A percentile compares a stretch with the other conserved stretches of the same genome.
Conservation (phyloP, 2,329 filamentous ascomycete species). For the Magnaporthiopsis rhizophila region DNA sequence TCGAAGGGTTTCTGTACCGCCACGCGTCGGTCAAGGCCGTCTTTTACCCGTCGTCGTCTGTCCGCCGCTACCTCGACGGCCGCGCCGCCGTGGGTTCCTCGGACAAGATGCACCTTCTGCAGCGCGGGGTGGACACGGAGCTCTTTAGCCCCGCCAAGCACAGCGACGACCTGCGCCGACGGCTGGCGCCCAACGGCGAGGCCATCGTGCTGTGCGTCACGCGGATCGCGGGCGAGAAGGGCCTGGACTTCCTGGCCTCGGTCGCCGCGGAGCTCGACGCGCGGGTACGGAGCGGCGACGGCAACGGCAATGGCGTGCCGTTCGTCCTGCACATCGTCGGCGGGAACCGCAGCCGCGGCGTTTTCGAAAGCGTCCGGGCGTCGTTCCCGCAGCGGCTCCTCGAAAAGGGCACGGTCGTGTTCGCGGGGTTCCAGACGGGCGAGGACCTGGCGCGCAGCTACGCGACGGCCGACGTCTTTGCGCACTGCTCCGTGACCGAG, state of each 20-base stretch:
- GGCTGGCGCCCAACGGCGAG: slow-evolving; percentile 54
- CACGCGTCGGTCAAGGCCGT: slow-evolving; percentile 54
- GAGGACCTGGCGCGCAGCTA: slow-evolving; percentile 56
- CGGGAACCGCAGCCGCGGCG: slow-evolving; percentile 55
- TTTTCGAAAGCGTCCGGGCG: slow-evolving; percentile 53
- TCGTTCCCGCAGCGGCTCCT: slow-evolving; percentile 43
- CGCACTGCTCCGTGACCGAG: slow-evolving; percentile 65
- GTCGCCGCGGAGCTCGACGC: slow-evolving; percentile 46
- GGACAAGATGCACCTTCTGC: slow-evolving; percentile 49
- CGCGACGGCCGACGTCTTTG: slow-evolving; percentile 59
- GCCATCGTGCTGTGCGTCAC: slow-evolving; percentile 59
- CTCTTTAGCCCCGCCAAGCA: slow-evolving; percentile 49
- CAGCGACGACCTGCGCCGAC: slow-evolving; percentile 40
- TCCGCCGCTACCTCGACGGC: slow-evolving; percentile 49
- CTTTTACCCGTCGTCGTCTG: slow-evolving; percentile 60
- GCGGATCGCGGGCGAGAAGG: slow-evolving; percentile 61
- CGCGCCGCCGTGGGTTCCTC: slow-evolving; percentile 43
- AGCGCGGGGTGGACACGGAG: slow-evolving; percentile 56
- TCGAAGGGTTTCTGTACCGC: slow-evolving; percentile 60
- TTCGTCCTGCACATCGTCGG: slow-evolving; percentile 63
- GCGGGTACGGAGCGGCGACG: slow-evolving; percentile 15
- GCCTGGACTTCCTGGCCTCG: slow-evolving; percentile 58
- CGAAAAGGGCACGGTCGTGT: slow-evolving; percentile 47
- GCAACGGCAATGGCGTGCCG: slow-evolving; percentile 29
- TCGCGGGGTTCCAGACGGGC: slow-evolving; percentile 57